Evolutionary conservation across 257 asterid genomes (phyloP).

Genomic region (Haberlea rhodopensis): DNA sequence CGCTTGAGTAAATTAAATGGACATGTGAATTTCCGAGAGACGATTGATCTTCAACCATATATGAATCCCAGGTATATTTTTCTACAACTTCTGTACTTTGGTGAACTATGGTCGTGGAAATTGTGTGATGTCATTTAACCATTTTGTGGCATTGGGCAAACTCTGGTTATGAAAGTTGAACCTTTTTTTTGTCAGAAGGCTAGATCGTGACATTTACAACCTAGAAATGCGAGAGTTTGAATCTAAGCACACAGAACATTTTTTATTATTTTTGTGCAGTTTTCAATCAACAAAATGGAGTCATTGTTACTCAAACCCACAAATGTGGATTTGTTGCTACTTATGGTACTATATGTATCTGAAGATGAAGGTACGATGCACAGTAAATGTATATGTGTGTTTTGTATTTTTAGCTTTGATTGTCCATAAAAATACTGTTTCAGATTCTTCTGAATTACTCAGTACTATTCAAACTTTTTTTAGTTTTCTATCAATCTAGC

Average conservation of each 20-base stretch:
- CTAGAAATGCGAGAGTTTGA: background rate
- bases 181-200: background rate
- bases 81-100: conserved; percentile 8
- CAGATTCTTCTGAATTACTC: background rate
- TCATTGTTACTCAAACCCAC: background rate
- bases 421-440: background rate
- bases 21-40: conserved; percentile 66
- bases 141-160: background rate
- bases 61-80: conserved; percentile 66
- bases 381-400: background rate
- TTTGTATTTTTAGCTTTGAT: background rate
- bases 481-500: background rate
- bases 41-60: conserved; percentile 66
- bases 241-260: background rate
- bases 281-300: background rate
- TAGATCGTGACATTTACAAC: background rate
- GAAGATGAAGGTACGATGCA: background rate
- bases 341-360: background rate
- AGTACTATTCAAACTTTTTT: background rate
- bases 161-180: background rate
- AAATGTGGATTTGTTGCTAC: background rate
- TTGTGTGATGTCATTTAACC: conserved; percentile 2
- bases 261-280: background rate
- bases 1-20: conserved; percentile 83
- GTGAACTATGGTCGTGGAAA: conserved; percentile 1